Conservation (phyloP, 2,329 filamentous ascomycete genomes). For the Beauveria sp. region DNA sequence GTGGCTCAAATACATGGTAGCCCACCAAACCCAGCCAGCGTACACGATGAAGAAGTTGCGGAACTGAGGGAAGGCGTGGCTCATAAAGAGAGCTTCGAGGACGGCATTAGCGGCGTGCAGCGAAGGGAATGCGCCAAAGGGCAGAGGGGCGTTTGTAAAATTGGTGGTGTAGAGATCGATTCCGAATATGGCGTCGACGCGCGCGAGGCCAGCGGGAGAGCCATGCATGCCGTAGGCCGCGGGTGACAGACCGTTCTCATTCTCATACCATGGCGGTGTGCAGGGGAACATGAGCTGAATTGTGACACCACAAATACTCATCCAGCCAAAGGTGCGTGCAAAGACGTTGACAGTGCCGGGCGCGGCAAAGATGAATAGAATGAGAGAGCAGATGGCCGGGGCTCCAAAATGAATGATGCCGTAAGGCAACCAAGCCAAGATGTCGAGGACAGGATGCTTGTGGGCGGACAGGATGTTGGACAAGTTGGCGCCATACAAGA, state of each 20-base stretch:
- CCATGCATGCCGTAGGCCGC: conserved; percentile 89
- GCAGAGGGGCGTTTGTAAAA: conserved; percentile 83
- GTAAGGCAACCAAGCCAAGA: conserved; percentile 90
- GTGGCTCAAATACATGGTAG: conserved; percentile 95
- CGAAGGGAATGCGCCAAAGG: conserved; percentile 92
- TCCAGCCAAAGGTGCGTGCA: conserved; percentile 81
- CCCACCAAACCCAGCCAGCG: conserved; percentile 93
- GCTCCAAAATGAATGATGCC: conserved; percentile 85
- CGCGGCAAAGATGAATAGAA: conserved; percentile 83
- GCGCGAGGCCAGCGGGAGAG: conserved; percentile 79
- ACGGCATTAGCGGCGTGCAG: conserved; percentile 86
- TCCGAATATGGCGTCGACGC: conserved; percentile 83
- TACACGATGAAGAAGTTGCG: conserved; percentile 75
- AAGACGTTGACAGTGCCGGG: conserved; percentile 80
- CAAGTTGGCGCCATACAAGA: conserved; percentile 89
- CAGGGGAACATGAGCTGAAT: conserved; percentile 90
- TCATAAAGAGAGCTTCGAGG: conserved; percentile 86
- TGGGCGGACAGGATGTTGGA: conserved; percentile 93
- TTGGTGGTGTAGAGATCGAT: conserved; percentile 88
- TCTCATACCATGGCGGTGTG: conserved; percentile 96
- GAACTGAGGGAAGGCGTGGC: conserved; percentile 79
- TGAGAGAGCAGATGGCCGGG: conserved; percentile 66
- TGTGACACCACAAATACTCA: conserved; percentile 79
- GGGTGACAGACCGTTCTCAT: conserved; percentile 79
- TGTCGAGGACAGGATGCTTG: conserved; percentile 72